These are phyloP conservation scores for Neodidymelliopsis sp. DNA, from an alignment of 2,329 filamentous ascomycete species.

Conservation along the genomic window DNA sequence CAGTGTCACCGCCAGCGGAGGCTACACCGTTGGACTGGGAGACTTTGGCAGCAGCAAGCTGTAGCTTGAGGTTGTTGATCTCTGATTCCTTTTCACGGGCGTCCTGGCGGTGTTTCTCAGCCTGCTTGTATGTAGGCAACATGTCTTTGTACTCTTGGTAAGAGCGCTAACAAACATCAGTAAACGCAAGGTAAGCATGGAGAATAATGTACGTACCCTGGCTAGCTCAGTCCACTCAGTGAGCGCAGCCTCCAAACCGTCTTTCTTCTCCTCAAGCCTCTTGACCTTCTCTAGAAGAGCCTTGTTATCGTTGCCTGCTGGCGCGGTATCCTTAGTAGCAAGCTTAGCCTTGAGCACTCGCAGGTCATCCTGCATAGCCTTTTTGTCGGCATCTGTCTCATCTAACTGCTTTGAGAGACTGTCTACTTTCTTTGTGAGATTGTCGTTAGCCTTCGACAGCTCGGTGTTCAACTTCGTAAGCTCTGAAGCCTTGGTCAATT, in stretches of 20 bases:
- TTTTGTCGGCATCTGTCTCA: slow-evolving; percentile 9
- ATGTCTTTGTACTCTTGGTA: slow-evolving; percentile 38
- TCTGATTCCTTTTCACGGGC: slow-evolving; percentile 21
- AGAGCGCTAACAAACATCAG: slow-evolving; percentile 27
- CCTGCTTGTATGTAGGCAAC: slow-evolving; percentile 29
- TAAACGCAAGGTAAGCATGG: background rate
- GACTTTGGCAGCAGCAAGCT: slow-evolving; percentile 25
- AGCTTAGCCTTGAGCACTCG: slow-evolving; percentile 13
- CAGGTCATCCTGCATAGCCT: background rate
- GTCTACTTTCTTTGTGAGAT: slow-evolving; percentile 10
- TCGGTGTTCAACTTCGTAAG: slow-evolving; percentile 18
- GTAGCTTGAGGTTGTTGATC: slow-evolving; percentile 26
- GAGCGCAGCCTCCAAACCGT: slow-evolving; percentile 15
- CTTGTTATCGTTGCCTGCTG: background rate
- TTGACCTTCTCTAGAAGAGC: slow-evolving; percentile 15
- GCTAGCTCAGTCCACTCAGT: slow-evolving; percentile 34
- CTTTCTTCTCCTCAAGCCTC: slow-evolving; percentile 22
- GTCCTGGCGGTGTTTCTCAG: slow-evolving; percentile 26
- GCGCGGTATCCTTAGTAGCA: background rate
- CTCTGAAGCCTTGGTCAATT: slow-evolving; percentile 18
- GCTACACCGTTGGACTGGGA: slow-evolving; percentile 21
- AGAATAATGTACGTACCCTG: slow-evolving; percentile 19
- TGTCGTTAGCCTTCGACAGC: slow-evolving; percentile 17
- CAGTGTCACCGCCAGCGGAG: slow-evolving; percentile 8
- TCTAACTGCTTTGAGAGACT: background rate